Evolutionary conservation across 202 grass and related monocot genomes (phyloP).

Genomic region (Schoenoplectus tabernaemontani): DNA sequence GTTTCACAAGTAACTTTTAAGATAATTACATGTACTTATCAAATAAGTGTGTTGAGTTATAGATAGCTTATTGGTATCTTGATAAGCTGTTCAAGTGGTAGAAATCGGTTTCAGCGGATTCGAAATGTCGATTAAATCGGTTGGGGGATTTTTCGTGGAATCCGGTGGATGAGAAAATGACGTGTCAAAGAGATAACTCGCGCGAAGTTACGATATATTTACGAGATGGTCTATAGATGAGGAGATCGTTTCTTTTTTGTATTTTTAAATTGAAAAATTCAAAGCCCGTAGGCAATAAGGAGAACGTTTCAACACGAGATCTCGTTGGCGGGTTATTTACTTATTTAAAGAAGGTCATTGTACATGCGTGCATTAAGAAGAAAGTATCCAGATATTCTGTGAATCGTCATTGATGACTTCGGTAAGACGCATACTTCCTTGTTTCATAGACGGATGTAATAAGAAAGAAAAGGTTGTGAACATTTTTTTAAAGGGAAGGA

Average conservation of each 20-base stretch:
- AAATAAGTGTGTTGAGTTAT: accelerated
- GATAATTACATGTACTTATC: accelerated
- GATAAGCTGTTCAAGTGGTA: background rate
- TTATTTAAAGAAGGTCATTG: background rate
- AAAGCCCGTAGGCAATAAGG: background rate
- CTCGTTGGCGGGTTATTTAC: too few relatives aligned
- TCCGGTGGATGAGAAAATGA: slow-evolving; percentile 61
- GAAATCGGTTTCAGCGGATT: slow-evolving; percentile 46
- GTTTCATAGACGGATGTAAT: too few relatives aligned
- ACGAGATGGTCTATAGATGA: background rate
- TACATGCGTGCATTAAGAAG: slow-evolving; percentile 3
- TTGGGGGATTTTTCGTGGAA: slow-evolving; percentile 68
- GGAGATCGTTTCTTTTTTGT: background rate
- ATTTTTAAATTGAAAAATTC: background rate
- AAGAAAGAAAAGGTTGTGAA: too few relatives aligned
- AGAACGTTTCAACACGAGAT: slow-evolving; percentile 20
- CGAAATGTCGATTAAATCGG: slow-evolving; percentile 69
- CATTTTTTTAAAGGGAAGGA: too few relatives aligned
- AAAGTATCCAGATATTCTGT: background rate
- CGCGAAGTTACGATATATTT: background rate
- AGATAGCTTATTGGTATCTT: background rate
- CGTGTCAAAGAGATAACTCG: slow-evolving; percentile 19
- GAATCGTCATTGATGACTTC: background rate
- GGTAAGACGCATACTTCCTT: too few relatives aligned
- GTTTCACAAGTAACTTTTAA: background rate